Percentiles rank a stretch among this genome's conserved stretches.
Conservation (phyloP, 371 early-diverging fungal species). For the Zancudomyces culisetae region DNA sequence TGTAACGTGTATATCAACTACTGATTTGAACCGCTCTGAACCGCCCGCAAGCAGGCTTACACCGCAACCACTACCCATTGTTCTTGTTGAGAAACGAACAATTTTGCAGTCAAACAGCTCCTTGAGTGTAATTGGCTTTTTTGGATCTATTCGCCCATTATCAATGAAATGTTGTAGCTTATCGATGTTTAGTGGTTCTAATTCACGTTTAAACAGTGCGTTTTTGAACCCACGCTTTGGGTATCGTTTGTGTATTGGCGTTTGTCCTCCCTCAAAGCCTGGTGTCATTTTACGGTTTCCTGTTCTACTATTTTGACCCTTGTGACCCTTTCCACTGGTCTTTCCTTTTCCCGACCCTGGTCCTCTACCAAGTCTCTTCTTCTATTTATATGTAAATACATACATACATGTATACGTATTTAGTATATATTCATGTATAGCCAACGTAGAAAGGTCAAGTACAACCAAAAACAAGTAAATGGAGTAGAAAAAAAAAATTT, state of each 20-base stretch:
- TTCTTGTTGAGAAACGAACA: constrained; percentile 61
- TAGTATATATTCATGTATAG: too few relatives aligned
- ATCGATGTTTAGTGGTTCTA: constrained; percentile 64
- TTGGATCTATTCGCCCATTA: constrained; percentile 61
- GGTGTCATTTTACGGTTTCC: constrained; percentile 59
- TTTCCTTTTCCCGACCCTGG: constrained; percentile 72
- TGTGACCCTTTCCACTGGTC: constrained; percentile 80
- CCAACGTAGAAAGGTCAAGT: too few relatives aligned
- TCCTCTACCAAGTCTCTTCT: constrained; percentile 60
- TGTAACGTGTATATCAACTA: constrained; percentile 68
- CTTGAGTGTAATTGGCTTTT: constrained; percentile 66
- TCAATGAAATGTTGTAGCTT: constrained; percentile 81
- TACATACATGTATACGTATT: too few relatives aligned
- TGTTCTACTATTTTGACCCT: constrained; percentile 76
- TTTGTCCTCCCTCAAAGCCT: constrained; percentile 91
- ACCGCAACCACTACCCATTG: too few relatives aligned
- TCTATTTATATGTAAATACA: background rate
- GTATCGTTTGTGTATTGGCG: constrained; percentile 57
- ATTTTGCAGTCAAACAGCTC: constrained; percentile 53
- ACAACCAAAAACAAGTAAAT: too few relatives aligned
- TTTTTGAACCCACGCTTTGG: constrained; percentile 84
- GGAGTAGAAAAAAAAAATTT: too few relatives aligned
- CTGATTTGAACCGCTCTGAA: constrained; percentile 31
- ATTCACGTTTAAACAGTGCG: constrained; percentile 30
- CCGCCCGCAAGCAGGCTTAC: constrained; percentile 67